Evolutionary conservation across 208 protist species (phyloP), one percentile per base, ranked within the genome.

Genomic region (Leishmania arabica): DNA sequence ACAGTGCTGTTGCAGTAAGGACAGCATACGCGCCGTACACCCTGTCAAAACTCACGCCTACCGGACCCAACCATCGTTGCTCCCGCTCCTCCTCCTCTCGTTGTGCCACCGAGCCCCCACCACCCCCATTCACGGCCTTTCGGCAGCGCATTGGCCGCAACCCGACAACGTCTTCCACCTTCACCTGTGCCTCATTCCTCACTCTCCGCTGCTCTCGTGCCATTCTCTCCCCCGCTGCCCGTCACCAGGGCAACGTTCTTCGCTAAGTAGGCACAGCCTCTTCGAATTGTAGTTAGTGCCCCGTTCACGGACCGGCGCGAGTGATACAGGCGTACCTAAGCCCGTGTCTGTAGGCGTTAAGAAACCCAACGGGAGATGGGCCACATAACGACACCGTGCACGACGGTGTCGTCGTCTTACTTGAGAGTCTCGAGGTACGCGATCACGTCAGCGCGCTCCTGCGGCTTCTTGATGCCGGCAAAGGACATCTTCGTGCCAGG

Each of bases 401-500:
- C 34, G 4, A 17, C 56, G 13, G 24, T 7, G 11, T 40, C 27
- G 11, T 15, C 60, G 11, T 34, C 60, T 66, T 66, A 66, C 69
- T 90, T 86, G 31, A 97, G 86, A 37, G 90, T 91, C 79, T 98
- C 89, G 58, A 99, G 88, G 95, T 98, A 99, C 58, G 97, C 93
- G 80, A 99, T 99, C 78, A 99, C 90, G 86, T 99, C 98, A 24
- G 94, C 94, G 80, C 98, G 92, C 81, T 99, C 98, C 80, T 97
- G 90, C 47, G 87, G 90, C 83, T 97, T 98, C 85, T 99, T 99
- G 45, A 99, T 79, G 75, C 98, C 98, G 54, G 97, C 96, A 79
- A 99, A 99, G 56, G 97, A 98, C 98, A 99, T 99, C 91, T 99
- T 99, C 74, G 97, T 99, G 77, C 97, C 98, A 45, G 98, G 98